These are phyloP conservation scores for Escallonia rubra DNA, from an alignment of 129 eudicot species.

Conservation along the genomic window DNA sequence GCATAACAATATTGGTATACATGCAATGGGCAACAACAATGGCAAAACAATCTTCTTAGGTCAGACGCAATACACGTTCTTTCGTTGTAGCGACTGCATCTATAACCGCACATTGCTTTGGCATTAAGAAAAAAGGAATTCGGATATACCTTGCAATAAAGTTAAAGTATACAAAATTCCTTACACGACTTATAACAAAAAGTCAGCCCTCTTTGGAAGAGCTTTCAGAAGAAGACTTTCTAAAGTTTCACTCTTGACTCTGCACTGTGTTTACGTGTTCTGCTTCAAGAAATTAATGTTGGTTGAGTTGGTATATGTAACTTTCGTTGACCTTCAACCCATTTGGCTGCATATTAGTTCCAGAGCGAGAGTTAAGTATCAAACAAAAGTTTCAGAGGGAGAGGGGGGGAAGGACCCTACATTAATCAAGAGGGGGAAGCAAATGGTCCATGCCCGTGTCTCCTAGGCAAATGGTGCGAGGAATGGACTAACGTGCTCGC, in stretches of 20 bases:
- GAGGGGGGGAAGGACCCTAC: constrained; percentile 6
- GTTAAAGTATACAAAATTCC: no score
- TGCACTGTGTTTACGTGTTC: not conserved
- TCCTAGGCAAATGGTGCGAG: not conserved
- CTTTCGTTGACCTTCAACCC: constrained; percentile 12
- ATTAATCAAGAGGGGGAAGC: constrained; percentile 14
- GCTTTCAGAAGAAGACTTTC: not conserved
- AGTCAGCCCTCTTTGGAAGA: not conserved
- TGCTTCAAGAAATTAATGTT: not conserved
- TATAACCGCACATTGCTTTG: no score
- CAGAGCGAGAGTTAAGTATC: constrained; percentile 3
- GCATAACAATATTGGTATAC: no score
- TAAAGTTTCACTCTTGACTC: constrained; percentile 3
- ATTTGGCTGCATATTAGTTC: not conserved
- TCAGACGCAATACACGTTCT: no score
- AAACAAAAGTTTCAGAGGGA: not conserved
- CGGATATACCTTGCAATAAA: no score
- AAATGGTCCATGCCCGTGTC: constrained; percentile 27
- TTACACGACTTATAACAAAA: no score
- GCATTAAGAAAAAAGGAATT: no score
- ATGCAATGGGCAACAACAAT: no score
- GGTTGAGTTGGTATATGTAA: constrained; percentile 5
- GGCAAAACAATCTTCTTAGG: no score
- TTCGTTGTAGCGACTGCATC: no score
- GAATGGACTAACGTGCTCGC: constrained; percentile 23